Conservation (phyloP, 2,329 filamentous ascomycete species). For the Fusarium sterilihyphosum region DNA sequence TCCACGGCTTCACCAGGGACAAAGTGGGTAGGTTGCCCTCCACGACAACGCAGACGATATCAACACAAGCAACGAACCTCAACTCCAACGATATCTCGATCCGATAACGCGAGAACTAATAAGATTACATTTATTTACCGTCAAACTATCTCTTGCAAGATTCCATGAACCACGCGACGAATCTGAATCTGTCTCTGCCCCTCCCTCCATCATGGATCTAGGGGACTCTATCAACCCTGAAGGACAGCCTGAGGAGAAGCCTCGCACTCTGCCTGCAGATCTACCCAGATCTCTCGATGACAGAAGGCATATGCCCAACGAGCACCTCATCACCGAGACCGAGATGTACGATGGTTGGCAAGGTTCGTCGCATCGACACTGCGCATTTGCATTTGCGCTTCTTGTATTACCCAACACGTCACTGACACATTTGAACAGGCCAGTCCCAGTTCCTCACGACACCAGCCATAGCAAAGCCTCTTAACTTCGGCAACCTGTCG, state of each 20-base stretch:
- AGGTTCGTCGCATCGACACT: conserved; percentile 62
- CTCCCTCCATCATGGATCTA: conserved; percentile 66
- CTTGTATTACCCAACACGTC: conserved; percentile 30
- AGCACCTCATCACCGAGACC: conserved; percentile 77
- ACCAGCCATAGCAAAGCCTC: conserved; percentile 83
- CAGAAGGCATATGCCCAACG: conserved; percentile 73
- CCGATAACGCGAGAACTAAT: background rate
- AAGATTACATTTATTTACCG: background rate
- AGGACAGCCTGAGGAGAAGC: conserved; percentile 51
- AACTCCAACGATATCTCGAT: conserved; percentile 3
- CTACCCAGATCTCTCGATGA: conserved; percentile 93
- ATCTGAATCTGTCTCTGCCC: conserved; percentile 47
- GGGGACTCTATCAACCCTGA: conserved; percentile 58
- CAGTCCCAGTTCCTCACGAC: conserved; percentile 95
- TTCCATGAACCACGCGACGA: conserved; percentile 48
- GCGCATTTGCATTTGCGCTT: conserved; percentile 21
- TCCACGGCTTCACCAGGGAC: conserved; percentile 35
- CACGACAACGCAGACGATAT: conserved; percentile 39
- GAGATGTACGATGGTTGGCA: conserved; percentile 99
- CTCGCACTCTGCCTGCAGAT: conserved; percentile 76
- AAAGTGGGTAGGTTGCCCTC: conserved; percentile 41
- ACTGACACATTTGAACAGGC: conserved; percentile 63
- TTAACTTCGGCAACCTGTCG: conserved; percentile 83
- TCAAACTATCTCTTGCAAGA: conserved; percentile 7
- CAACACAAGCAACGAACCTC: conserved; percentile 20